phyloP scores from a whole-genome alignment of 495 filamentous ascomycete genomes.

The Aspergillus nanangensis region DNA sequence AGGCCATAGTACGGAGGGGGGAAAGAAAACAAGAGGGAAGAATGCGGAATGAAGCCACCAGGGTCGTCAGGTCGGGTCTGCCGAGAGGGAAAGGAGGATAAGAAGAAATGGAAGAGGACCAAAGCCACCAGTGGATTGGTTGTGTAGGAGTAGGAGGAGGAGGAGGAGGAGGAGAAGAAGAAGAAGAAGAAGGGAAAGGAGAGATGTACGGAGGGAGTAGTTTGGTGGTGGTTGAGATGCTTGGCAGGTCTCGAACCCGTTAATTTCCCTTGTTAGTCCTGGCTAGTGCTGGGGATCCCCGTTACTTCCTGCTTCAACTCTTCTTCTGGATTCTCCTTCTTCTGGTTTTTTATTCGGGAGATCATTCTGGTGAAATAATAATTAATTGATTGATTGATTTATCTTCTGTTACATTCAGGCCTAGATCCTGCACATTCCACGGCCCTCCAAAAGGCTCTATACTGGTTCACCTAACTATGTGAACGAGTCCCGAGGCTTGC shows the following conservation, averaged over 20 bases:
- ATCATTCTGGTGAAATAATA: background rate
- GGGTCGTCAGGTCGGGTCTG: background rate
- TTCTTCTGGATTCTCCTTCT: background rate
- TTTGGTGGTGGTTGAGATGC: background rate
- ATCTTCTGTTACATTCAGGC: too few species aligned
- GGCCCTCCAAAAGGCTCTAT: too few species aligned
- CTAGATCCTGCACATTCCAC: too few species aligned
- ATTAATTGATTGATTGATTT: too few species aligned
- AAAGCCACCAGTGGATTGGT: constrained; percentile 10
- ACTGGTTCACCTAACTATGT: too few species aligned
- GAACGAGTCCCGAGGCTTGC: too few species aligned
- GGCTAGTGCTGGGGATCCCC: background rate
- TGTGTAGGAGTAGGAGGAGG: background rate
- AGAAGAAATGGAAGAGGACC: background rate
- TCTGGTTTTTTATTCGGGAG: background rate
- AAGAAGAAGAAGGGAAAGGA: background rate
- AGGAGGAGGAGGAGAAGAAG: background rate
- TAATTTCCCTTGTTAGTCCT: background rate
- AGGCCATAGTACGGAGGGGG: constrained; percentile 16
- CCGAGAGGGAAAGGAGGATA: constrained; percentile 1
- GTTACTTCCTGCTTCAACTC: background rate
- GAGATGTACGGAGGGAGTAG: background rate
- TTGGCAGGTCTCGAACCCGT: constrained; percentile 8
- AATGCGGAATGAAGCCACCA: constrained; percentile 6
- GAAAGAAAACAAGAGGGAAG: background rate